phyloP scores from a whole-genome alignment of 2,329 filamentous ascomycete species.

The Onygenales sp. region DNA sequence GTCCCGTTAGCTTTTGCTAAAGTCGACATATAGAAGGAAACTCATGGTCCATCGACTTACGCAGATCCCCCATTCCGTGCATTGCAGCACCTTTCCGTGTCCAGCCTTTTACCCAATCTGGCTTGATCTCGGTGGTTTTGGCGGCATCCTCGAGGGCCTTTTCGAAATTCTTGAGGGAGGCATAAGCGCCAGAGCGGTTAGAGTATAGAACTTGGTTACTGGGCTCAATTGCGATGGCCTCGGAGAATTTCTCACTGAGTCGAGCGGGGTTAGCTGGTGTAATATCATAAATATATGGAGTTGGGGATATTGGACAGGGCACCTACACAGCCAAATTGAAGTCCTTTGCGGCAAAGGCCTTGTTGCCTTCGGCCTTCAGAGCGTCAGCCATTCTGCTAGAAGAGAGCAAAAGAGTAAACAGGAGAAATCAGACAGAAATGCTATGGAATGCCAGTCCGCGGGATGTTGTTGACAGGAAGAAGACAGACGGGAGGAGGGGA shows the following conservation, averaged over 20 bases:
- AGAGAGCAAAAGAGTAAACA: slow-evolving; percentile 2
- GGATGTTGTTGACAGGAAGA: background rate
- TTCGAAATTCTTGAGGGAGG: slow-evolving; percentile 81
- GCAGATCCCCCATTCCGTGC: slow-evolving; percentile 75
- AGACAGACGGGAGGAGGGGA: background rate
- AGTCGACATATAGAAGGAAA: slow-evolving; percentile 12
- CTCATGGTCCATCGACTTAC: slow-evolving; percentile 30
- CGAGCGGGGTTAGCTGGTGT: slow-evolving; percentile 4
- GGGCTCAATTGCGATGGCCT: slow-evolving; percentile 82
- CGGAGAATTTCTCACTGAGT: slow-evolving; percentile 77
- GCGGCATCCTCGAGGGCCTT: slow-evolving; percentile 79
- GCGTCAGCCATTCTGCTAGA: slow-evolving; percentile 55
- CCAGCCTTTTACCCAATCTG: slow-evolving; percentile 97
- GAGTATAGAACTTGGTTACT: slow-evolving; percentile 95
- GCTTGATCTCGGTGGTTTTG: slow-evolving; percentile 90
- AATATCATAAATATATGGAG: background rate
- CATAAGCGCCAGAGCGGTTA: slow-evolving; percentile 80
- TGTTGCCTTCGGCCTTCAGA: slow-evolving; percentile 96
- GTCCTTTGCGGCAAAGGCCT: slow-evolving; percentile 95
- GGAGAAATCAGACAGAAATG: background rate
- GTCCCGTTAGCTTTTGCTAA: background rate
- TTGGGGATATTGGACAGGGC: background rate
- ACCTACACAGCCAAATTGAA: slow-evolving; percentile 91
- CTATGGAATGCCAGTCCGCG: background rate
- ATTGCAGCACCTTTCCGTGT: slow-evolving; percentile 84